Evolutionary conservation across 2,329 filamentous ascomycete genomes (phyloP), one percentile per base, ranked within the genome.

Genomic region (Trichophyton verrucosum): DNA sequence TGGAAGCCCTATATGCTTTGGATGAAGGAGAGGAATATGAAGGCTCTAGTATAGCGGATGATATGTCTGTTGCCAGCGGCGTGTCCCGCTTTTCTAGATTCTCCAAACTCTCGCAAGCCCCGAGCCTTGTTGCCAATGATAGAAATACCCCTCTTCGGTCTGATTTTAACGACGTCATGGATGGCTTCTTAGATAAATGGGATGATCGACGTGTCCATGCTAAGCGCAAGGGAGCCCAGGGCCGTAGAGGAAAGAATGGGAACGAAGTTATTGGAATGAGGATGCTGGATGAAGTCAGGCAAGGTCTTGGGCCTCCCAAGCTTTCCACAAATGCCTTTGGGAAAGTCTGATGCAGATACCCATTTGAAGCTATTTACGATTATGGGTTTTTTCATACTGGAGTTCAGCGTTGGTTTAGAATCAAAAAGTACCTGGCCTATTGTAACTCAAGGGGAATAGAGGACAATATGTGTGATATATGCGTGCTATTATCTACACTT

Each of bases 161-260:
- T 44, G 91, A 96, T 71, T 96, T 99, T 73, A 86, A 96, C 71
- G 82, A 80, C 63, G 90, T 97, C 71, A 85, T 99, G 80, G 92
- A 97, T 70, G 91, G 96, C 61, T 99, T 99, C 75, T 76, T 97
- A 27, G 88, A 85, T 7, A 85, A 80, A 38, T 78, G 76, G 76
- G 73, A 76, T 51, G 74, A 75, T 65, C 74, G 77, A 57, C 71
- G 74, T 55, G 66, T 71, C 4, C 73, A 74, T 66, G 73, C 67
- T 3, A 78, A 77, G 66, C 70, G 74, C 6, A 76, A 74, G 64
- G 76, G 70, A 7, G 74, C 72, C 9, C 76, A 78, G 66, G 73
- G 70, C 76, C 86, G 85, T 72, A 75, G 81, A 60, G 82, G 90
- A 20, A 92, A 91, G 77, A 90, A 91, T 75, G 86, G 86, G 17